Evolutionary conservation across 2,329 filamentous ascomycete genomes (phyloP).

Genomic region (Chaetomium sp.): DNA sequence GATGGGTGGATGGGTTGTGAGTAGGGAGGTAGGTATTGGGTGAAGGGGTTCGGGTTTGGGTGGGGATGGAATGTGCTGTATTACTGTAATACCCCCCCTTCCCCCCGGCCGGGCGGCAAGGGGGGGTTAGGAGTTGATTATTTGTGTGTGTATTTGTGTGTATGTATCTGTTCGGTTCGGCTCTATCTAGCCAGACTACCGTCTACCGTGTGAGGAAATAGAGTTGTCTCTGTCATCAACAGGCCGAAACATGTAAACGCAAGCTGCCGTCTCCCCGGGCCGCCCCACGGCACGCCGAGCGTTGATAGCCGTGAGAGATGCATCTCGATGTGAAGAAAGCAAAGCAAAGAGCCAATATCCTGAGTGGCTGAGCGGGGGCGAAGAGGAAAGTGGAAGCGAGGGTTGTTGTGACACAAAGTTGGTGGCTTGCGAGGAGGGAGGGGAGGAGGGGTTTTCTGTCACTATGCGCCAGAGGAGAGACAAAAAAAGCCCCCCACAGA

Average conservation of each 20-base stretch:
- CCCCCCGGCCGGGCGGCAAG: too few relatives aligned
- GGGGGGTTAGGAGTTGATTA: too few relatives aligned
- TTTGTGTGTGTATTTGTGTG: too few relatives aligned
- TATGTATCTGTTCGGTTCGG: background rate
- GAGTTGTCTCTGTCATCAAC: background rate
- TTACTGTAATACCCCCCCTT: too few relatives aligned
- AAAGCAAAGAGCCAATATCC: background rate
- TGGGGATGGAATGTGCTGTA: too few relatives aligned
- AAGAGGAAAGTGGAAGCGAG: conserved; percentile 12
- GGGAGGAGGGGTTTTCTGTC: background rate
- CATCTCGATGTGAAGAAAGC: background rate
- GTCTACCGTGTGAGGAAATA: background rate
- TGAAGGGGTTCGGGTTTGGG: too few relatives aligned
- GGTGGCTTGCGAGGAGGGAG: background rate
- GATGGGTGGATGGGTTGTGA: background rate
- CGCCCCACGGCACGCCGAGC: background rate
- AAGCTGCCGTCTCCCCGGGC: conserved; percentile 9
- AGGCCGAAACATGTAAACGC: conserved; percentile 2
- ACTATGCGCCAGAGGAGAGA: background rate
- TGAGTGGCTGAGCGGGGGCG: background rate
- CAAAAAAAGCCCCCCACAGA: background rate
- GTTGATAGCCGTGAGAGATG: background rate
- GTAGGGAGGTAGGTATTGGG: too few relatives aligned
- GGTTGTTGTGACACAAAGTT: conserved; percentile 4
- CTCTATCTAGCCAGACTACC: too few relatives aligned